These are phyloP conservation scores for Fraxinus platypoda DNA, from an alignment of 305 asterid species.

Conservation along the genomic window DNA sequence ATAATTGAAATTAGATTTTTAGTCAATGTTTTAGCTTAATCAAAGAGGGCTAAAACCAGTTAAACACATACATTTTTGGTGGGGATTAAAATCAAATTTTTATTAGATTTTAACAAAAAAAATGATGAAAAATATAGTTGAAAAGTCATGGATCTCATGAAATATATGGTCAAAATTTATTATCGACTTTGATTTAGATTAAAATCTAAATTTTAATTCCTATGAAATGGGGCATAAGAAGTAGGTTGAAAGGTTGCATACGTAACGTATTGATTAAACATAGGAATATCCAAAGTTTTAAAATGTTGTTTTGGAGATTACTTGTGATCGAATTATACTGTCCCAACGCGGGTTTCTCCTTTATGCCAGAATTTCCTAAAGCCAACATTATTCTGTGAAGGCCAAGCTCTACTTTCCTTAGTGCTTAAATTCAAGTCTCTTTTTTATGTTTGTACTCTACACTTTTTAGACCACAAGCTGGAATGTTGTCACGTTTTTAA, in stretches of 20 bases:
- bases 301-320: slow-evolving; percentile 3
- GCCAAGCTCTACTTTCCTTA: not conserved
- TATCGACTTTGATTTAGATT: too few relatives aligned
- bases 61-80: not conserved
- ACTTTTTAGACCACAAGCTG: not conserved
- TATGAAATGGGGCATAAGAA: too few relatives aligned
- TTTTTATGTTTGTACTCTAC: not conserved
- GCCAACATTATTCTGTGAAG: slow-evolving; percentile 7
- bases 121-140: too few relatives aligned
- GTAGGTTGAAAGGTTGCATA: not conserved
- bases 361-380: slow-evolving; percentile 13
- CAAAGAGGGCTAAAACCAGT: too few relatives aligned
- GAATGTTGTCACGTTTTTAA: not conserved
- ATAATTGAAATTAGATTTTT: too few relatives aligned
- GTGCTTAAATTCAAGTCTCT: not conserved
- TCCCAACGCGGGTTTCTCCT: slow-evolving; percentile 20
- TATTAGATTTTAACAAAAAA: too few relatives aligned
- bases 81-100: too few relatives aligned
- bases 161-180: too few relatives aligned
- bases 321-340: slow-evolving; percentile 23
- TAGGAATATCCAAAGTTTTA: not conserved
- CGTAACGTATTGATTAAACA: not conserved
- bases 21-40: too few relatives aligned
- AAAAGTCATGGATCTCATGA: too few relatives aligned
- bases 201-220: too few relatives aligned